A percentile compares a stretch with the other conserved stretches of the same genome.
These are phyloP conservation scores for Allomyces macrogynus DNA, from an alignment of 192 early-diverging fungal species.

Conservation along the genomic window DNA sequence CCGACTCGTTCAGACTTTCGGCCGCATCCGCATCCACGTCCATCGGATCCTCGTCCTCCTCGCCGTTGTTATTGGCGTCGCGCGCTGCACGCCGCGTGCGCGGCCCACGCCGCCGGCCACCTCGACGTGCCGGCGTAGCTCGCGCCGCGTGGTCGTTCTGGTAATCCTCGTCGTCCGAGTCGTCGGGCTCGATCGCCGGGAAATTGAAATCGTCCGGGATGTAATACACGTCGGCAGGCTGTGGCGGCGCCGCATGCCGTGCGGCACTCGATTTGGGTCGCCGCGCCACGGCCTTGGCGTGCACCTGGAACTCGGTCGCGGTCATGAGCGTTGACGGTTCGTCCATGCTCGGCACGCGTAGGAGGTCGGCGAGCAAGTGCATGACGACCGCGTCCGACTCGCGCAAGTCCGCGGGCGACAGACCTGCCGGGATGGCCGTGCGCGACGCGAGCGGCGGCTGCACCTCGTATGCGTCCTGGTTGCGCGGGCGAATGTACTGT, in stretches of 20 bases:
- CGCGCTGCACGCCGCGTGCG: too few species aligned
- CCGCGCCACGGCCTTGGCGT: neutral
- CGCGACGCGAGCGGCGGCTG: neutral
- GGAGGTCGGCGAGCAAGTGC: neutral
- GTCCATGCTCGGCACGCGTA: neutral
- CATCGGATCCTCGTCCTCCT: too few species aligned
- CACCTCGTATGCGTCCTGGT: neutral
- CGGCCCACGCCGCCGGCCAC: too few species aligned
- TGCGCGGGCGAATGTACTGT: neutral
- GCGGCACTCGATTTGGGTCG: neutral
- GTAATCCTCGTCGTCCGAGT: neutral
- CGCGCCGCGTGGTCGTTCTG: too few species aligned
- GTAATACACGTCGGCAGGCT: neutral
- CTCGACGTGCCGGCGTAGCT: too few species aligned
- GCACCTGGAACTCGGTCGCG: neutral
- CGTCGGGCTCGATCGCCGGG: neutral
- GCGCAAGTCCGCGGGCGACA: neutral
- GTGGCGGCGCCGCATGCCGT: neutral
- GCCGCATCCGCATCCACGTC: too few species aligned
- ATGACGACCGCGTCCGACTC: neutral
- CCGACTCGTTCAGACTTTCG: too few species aligned
- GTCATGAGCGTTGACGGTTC: neutral
- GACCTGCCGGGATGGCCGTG: neutral
- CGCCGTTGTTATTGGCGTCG: too few species aligned
- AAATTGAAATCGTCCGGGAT: neutral